These are phyloP conservation scores for Phytophthora citricola DNA, from an alignment of 352 stramenopile species.

Conservation along the genomic window DNA sequence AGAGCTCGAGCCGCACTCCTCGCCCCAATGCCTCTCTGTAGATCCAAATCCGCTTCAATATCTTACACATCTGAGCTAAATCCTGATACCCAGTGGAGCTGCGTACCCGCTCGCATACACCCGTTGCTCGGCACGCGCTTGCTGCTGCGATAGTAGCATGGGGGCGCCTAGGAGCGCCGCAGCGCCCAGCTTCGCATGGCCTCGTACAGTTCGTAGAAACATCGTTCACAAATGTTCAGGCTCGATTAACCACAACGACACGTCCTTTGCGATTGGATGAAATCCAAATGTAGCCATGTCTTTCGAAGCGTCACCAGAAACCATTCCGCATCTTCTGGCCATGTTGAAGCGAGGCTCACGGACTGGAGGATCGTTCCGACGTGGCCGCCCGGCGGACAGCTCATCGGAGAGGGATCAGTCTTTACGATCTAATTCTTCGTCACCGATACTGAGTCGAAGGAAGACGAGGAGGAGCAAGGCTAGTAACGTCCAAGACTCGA, in stretches of 20 bases:
- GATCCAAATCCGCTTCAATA: conserved; percentile 10
- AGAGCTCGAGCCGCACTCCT: conserved; percentile 83
- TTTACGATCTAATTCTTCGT: conserved; percentile 11
- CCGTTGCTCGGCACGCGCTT: conserved; percentile 54
- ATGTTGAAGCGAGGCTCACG: conserved; percentile 29
- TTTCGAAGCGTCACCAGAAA: conserved; percentile 16
- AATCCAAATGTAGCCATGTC: conserved; percentile 30
- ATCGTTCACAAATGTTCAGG: conserved; percentile 36
- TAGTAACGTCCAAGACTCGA: conserved; percentile 8
- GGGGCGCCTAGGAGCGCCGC: conserved; percentile 48
- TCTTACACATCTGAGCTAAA: conserved; percentile 3
- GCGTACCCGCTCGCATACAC: conserved; percentile 77
- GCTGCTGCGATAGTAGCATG: conserved; percentile 35
- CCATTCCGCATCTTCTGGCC: neutral
- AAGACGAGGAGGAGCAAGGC: conserved; percentile 8
- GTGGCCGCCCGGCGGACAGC: conserved; percentile 9
- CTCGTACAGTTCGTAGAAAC: conserved; percentile 49
- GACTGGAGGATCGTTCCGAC: conserved; percentile 8
- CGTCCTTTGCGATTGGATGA: conserved; percentile 20
- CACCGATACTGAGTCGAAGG: conserved; percentile 3
- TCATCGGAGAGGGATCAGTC: conserved; percentile 13
- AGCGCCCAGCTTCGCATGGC: conserved; percentile 42
- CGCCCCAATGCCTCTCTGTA: conserved; percentile 77
- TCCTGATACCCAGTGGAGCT: neutral
- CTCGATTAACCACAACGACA: conserved; percentile 14